phyloP scores from a whole-genome alignment of 78 protist genomes.

The Bigelowiella natans region DNA sequence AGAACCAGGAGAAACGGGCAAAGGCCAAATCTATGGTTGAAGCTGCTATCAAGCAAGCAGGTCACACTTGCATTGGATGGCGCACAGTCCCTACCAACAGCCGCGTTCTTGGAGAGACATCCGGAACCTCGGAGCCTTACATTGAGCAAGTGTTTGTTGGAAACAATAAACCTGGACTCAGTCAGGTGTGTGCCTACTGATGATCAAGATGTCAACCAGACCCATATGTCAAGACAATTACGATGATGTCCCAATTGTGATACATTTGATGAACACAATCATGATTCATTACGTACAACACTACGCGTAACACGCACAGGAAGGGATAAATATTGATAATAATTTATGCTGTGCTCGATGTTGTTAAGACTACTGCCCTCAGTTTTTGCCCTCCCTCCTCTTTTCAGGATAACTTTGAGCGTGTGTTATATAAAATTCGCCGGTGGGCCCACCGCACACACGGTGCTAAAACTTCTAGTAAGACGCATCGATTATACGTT shows the following conservation, averaged over 20 bases:
- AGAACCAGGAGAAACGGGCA: background rate
- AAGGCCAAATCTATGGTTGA: background rate
- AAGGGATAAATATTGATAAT: too few relatives aligned
- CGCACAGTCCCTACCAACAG: slow-evolving; percentile 11
- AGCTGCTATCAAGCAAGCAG: background rate
- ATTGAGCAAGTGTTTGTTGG: slow-evolving; percentile 22
- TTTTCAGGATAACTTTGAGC: background rate
- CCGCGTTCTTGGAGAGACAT: background rate
- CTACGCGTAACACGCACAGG: too few relatives aligned
- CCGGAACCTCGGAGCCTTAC: slow-evolving; percentile 13
- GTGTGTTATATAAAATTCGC: background rate
- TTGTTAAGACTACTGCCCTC: too few relatives aligned
- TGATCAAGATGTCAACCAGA: background rate
- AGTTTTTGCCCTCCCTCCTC: too few relatives aligned
- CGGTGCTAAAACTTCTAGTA: background rate
- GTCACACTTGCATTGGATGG: slow-evolving; percentile 26
- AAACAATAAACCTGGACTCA: background rate
- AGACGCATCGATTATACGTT: background rate
- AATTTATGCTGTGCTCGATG: too few relatives aligned
- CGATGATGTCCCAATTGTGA: too few relatives aligned
- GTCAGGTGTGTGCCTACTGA: background rate
- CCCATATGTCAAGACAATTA: background rate
- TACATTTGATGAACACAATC: too few relatives aligned
- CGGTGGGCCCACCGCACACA: background rate
- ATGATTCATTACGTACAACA: too few relatives aligned